phyloP scores from a whole-genome alignment of 202 grass and related monocot species.

The Eragrostis tef region DNA sequence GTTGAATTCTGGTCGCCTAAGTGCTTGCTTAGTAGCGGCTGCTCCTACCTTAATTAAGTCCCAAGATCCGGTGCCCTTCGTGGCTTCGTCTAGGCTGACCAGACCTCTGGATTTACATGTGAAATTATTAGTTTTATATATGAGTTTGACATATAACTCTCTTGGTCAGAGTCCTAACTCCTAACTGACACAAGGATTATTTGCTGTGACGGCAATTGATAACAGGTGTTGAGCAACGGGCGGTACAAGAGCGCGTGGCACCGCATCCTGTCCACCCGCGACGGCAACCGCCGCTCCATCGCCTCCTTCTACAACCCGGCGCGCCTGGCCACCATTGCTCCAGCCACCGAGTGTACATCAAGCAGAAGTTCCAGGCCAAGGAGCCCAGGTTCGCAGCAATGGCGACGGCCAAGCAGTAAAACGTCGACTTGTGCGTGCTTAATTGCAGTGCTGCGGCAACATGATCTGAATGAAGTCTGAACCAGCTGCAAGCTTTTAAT shows the following conservation, averaged over 20 bases:
- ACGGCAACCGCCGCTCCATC: slow-evolving; percentile 73
- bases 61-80: slow-evolving; percentile 2
- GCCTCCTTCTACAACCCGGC: slow-evolving; percentile 90
- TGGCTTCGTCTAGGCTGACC: too few species aligned
- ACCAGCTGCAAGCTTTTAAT: slow-evolving; percentile 33
- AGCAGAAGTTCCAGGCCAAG: slow-evolving; percentile 71
- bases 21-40: slow-evolving; percentile 19
- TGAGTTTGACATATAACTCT: not conserved
- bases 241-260: slow-evolving; percentile 91
- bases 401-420: slow-evolving; percentile 1
- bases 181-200: not conserved
- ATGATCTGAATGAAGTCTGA: slow-evolving; percentile 4
- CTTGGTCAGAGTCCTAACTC: not conserved
- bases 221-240: slow-evolving; percentile 71
- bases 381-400: slow-evolving; percentile 62
- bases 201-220: not conserved
- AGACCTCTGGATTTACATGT: not conserved
- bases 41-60: slow-evolving; percentile 13
- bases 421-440: not conserved
- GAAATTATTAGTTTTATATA: not conserved
- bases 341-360: slow-evolving; percentile 57
- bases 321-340: slow-evolving; percentile 57
- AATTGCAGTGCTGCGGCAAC: not conserved
- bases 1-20: slow-evolving; percentile 8
- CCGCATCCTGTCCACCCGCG: slow-evolving; percentile 62